These are phyloP conservation scores for Penicillium atrosanguineum DNA, from an alignment of 495 filamentous ascomycete species.

Conservation along the genomic window DNA sequence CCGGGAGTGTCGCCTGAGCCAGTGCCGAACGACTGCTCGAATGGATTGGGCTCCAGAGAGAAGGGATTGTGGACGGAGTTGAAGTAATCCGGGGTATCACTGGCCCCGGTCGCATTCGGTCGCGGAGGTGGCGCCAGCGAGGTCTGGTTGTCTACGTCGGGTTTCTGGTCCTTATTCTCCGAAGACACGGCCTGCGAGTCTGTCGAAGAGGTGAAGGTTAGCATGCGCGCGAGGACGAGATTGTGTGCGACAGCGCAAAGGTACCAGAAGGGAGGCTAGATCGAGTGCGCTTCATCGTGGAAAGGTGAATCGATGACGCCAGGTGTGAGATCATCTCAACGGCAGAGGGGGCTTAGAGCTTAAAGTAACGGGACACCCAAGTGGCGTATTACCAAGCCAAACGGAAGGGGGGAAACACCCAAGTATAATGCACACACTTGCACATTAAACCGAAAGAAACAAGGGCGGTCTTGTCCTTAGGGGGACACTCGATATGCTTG, in stretches of 20 bases:
- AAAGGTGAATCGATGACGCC: slow-evolving; percentile 39
- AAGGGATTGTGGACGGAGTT: slow-evolving; percentile 61
- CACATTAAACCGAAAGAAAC: background rate
- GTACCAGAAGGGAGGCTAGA: slow-evolving; percentile 23
- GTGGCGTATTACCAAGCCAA: slow-evolving; percentile 41
- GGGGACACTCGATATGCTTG: background rate
- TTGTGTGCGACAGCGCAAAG: slow-evolving; percentile 25
- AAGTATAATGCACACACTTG: slow-evolving; percentile 12
- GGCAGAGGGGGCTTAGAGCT: slow-evolving; percentile 27
- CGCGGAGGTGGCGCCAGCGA: slow-evolving; percentile 77
- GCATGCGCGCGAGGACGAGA: slow-evolving; percentile 16
- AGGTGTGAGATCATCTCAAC: slow-evolving; percentile 49
- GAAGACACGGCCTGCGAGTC: slow-evolving; percentile 44
- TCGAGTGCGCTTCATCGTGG: slow-evolving; percentile 23
- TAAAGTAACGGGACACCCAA: slow-evolving; percentile 26
- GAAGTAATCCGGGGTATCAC: slow-evolving; percentile 77
- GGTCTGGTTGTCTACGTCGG: slow-evolving; percentile 41
- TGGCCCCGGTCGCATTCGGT: slow-evolving; percentile 55
- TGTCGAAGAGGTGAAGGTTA: slow-evolving; percentile 27
- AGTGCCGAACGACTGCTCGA: slow-evolving; percentile 82
- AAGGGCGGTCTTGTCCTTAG: background rate
- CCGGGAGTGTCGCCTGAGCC: slow-evolving; percentile 77
- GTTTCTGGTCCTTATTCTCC: slow-evolving; percentile 42
- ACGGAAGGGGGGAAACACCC: slow-evolving; percentile 19
- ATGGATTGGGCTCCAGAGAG: slow-evolving; percentile 89